These are phyloP conservation scores for Diplodia corticola DNA, from an alignment of 2,329 filamentous ascomycete species.

Conservation along the genomic window DNA sequence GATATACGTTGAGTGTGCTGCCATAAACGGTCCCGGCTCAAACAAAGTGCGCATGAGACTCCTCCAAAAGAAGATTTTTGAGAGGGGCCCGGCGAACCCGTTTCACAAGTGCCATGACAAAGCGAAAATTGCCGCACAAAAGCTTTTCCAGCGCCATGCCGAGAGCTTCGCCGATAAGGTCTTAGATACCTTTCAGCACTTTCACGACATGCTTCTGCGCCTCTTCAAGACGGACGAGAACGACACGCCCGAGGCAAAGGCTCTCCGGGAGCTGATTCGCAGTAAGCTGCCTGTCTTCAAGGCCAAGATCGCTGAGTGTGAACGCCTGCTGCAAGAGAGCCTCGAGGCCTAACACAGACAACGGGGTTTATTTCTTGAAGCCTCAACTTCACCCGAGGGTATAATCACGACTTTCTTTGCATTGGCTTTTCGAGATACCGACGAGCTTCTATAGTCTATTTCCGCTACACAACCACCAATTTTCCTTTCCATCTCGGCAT, in stretches of 20 bases:
- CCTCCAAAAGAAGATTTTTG: neutral
- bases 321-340: neutral
- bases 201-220: slow-evolving; percentile 19
- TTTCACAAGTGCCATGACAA: neutral
- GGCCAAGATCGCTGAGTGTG: neutral
- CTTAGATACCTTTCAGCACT: neutral
- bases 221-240: slow-evolving; percentile 23
- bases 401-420: no score
- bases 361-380: no score
- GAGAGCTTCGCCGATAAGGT: neutral
- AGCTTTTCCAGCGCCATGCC: neutral
- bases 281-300: neutral
- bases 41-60: neutral
- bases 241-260: slow-evolving; percentile 15
- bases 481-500: neutral
- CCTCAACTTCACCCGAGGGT: no score
- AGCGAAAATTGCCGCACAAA: neutral
- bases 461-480: neutral
- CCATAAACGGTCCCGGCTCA: neutral
- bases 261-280: slow-evolving; percentile 17
- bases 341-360: no score
- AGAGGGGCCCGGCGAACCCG: neutral
- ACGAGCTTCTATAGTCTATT: neutral
- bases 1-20: slow-evolving; percentile 23
- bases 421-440: neutral